Percentiles rank a stretch among this genome's conserved stretches.
Evolutionary conservation across 1,284 basidiomycete species (phyloP).

Genomic region (Bondarzewia mesenterica): DNA sequence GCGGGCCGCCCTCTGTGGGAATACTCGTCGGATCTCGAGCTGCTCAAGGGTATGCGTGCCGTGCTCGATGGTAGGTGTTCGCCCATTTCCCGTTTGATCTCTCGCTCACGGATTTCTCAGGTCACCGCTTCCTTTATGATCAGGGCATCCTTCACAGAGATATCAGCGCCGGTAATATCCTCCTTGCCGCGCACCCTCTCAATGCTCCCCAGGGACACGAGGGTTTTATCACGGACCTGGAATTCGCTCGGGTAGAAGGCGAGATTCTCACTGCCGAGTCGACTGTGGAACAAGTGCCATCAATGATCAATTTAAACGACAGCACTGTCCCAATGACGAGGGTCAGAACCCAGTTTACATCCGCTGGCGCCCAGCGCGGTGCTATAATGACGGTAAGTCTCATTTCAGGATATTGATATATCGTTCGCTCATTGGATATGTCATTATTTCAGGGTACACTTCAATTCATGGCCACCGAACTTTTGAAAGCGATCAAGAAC

Average conservation of each 20-base stretch:
- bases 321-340: neutral
- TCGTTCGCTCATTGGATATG: neutral
- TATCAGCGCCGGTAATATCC: slow-evolving; percentile 10
- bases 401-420: neutral
- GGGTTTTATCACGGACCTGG: neutral
- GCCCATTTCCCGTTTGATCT: neutral
- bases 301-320: neutral
- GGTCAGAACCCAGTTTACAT: neutral
- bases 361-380: neutral
- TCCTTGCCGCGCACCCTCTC: slow-evolving; percentile 4
- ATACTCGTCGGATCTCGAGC: slow-evolving; percentile 4
- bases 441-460: neutral
- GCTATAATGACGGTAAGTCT: neutral
- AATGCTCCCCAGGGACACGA: neutral
- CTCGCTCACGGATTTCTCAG: slow-evolving; percentile 1
- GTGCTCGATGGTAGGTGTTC: slow-evolving; percentile 1
- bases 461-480: neutral
- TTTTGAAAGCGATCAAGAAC: neutral
- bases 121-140: neutral
- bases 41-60: slow-evolving; percentile 5
- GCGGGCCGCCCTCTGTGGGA: slow-evolving; percentile 12
- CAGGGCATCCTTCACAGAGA: slow-evolving; percentile 7
- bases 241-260: neutral
- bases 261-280: neutral
- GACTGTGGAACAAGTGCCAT: neutral